Percentiles rank a stretch among this genome's conserved stretches.
These are phyloP conservation scores for rapeseed (Brassica napus) DNA, from an alignment of 345 rosid species.

Conservation along the genomic window DNA sequence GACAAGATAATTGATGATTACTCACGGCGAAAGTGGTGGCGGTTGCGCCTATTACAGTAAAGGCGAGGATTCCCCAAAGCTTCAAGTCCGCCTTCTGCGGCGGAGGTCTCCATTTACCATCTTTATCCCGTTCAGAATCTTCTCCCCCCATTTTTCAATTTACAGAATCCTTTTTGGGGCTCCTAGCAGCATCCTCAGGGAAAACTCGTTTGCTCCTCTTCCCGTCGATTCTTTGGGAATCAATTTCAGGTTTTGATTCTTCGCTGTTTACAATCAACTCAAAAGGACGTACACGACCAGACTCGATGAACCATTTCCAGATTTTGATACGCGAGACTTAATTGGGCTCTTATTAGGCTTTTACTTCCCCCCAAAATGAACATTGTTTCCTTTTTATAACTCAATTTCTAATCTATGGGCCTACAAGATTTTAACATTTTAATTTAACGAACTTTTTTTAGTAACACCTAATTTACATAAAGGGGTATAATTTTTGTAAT, in stretches of 20 bases:
- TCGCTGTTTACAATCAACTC: background rate
- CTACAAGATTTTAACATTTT: background rate
- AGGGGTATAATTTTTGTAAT: too few species aligned
- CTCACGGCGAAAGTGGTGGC: conserved; percentile 85
- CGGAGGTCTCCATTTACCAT: conserved; percentile 40
- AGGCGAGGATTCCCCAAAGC: conserved; percentile 73
- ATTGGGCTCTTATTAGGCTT: background rate
- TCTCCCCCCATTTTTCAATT: conserved; percentile 46
- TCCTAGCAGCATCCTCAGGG: background rate
- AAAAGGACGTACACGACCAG: background rate
- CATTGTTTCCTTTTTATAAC: background rate
- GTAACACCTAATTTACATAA: background rate
- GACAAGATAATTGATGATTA: background rate
- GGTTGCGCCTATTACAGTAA: conserved; percentile 87
- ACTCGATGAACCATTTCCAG: background rate
- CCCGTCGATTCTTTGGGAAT: background rate
- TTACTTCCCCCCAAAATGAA: background rate
- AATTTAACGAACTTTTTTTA: too few species aligned
- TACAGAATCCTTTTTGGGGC: background rate
- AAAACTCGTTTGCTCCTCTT: background rate
- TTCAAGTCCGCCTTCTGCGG: conserved; percentile 51
- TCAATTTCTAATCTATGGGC: background rate
- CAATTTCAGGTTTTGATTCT: background rate
- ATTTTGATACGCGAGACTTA: background rate
- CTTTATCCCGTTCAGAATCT: conserved; percentile 45